phyloP scores from a whole-genome alignment of 495 filamentous ascomycete species.

The Melanomma pulvis-pyrius region DNA sequence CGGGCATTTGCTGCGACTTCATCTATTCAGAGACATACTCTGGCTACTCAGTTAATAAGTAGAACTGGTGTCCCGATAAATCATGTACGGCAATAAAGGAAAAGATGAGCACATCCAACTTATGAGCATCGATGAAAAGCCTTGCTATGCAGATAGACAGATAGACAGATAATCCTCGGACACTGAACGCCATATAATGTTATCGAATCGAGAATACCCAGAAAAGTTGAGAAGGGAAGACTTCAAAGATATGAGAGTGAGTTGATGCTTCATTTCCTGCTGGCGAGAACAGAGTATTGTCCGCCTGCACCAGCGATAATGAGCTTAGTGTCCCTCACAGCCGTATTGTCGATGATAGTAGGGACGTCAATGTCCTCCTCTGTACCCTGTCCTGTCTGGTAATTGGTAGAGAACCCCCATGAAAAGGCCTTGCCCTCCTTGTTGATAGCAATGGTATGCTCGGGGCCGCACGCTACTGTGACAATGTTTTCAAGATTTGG shows the following conservation, averaged over 20 bases:
- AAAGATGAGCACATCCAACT: background rate
- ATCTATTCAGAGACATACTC: background rate
- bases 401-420: conserved; percentile 70
- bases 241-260: background rate
- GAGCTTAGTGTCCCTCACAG: conserved; percentile 61
- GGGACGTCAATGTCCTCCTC: conserved; percentile 61
- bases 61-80: background rate
- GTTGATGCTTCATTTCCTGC: background rate
- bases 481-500: conserved; percentile 49
- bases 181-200: conserved; percentile 1
- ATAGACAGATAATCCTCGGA: background rate
- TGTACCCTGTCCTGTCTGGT: conserved; percentile 68
- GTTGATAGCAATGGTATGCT: conserved; percentile 64
- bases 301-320: conserved; percentile 64
- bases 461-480: conserved; percentile 56
- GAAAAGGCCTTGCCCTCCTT: conserved; percentile 63
- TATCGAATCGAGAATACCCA: background rate
- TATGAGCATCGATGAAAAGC: background rate
- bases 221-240: background rate
- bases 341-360: conserved; percentile 64
- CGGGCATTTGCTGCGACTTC: background rate
- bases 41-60: background rate
- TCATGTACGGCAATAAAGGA: background rate
- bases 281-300: conserved; percentile 65
- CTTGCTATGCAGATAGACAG: conserved; percentile 3